Conservation (phyloP, 352 stramenopile species). For the Globisporangium apiculatum region DNA sequence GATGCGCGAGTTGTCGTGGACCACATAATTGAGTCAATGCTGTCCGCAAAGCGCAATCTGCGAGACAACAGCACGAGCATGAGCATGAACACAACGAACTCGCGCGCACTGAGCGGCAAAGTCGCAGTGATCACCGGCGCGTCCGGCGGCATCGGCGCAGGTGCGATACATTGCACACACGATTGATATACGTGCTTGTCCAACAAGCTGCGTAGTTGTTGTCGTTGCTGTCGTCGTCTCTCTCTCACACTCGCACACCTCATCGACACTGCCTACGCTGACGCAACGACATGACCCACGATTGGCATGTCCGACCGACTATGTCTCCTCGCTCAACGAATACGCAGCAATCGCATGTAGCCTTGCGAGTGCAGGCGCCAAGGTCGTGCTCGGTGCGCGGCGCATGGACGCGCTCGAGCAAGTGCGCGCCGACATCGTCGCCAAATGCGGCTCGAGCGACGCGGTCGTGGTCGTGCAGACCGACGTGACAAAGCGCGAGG, state of each 20-base stretch:
- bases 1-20: too few relatives aligned
- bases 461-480: slow-evolving; percentile 36
- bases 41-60: too few relatives aligned
- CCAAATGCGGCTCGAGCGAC: slow-evolving; percentile 17
- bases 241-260: background rate
- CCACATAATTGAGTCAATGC: too few relatives aligned
- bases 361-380: slow-evolving; percentile 66
- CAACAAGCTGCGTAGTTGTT: too few relatives aligned
- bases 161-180: slow-evolving; percentile 7
- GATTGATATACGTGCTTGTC: too few relatives aligned
- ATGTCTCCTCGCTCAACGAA: too few relatives aligned
- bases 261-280: background rate
- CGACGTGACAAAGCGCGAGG: slow-evolving; percentile 64
- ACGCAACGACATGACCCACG: background rate
- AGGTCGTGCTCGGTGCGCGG: slow-evolving; percentile 77
- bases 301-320: too few relatives aligned
- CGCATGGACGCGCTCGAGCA: slow-evolving; percentile 51
- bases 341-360: slow-evolving; percentile 52
- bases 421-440: slow-evolving; percentile 28
- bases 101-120: slow-evolving; percentile 47
- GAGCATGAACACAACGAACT: background rate
- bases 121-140: slow-evolving; percentile 86
- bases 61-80: background rate
- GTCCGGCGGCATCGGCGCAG: slow-evolving; percentile 81
- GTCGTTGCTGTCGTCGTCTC: too few relatives aligned